Conservation (phyloP, 2,329 filamentous ascomycete genomes). For the Neofusicoccum laricinum region DNA sequence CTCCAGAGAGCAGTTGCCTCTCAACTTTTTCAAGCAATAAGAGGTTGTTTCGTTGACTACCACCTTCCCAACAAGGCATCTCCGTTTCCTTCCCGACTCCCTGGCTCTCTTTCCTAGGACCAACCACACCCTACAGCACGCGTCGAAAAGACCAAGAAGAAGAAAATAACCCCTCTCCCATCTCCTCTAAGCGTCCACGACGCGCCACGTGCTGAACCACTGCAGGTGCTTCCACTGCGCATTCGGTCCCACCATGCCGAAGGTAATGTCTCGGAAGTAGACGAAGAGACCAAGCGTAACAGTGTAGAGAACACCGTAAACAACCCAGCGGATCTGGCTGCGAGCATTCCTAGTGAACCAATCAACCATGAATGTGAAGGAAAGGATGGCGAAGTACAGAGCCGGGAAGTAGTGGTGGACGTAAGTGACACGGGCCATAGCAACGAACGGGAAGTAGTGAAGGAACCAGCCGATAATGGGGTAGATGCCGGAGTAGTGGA, state of each 20-base stretch:
- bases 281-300: constrained; percentile 78
- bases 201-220: constrained; percentile 87
- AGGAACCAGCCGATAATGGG: constrained; percentile 92
- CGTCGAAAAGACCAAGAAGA: not conserved
- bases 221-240: constrained; percentile 86
- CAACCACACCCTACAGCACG: not conserved
- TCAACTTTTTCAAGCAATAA: not conserved
- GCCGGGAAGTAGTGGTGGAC: constrained; percentile 99
- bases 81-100: not conserved
- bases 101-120: not conserved
- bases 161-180: not conserved
- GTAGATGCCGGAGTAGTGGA: constrained; percentile 91
- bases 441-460: constrained; percentile 91
- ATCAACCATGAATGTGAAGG: constrained; percentile 82
- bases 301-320: constrained; percentile 74
- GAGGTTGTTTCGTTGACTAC: not conserved
- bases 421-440: constrained; percentile 98
- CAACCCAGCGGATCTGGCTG: constrained; percentile 60
- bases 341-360: constrained; percentile 71
- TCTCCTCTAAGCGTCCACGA: constrained; percentile 55
- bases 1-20: not conserved
- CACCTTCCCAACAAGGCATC: not conserved
- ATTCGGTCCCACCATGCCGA: constrained; percentile 87
- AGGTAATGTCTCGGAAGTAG: constrained; percentile 89
- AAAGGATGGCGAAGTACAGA: constrained; percentile 93